Evolutionary conservation across 73 alveolate genomes (phyloP).

Genomic region (Tetrahymena elliotti): DNA sequence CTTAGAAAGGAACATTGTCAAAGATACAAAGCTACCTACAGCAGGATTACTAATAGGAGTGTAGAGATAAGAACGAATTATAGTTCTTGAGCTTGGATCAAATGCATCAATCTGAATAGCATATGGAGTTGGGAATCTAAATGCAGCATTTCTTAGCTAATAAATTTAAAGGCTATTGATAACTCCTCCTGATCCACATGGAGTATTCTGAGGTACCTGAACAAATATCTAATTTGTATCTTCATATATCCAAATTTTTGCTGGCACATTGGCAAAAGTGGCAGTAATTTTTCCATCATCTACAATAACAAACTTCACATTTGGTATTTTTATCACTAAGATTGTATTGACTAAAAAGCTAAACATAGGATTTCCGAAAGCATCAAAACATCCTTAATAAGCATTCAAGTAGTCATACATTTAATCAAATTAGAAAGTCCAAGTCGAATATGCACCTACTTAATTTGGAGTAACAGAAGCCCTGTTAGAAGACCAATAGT

Average conservation of each 20-base stretch:
- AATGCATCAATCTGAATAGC: background rate
- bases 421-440: background rate
- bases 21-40: slow-evolving; percentile 3
- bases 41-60: slow-evolving; percentile 7
- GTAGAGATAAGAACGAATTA: background rate
- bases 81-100: background rate
- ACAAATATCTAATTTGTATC: background rate
- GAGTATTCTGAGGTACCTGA: background rate
- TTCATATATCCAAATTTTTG: background rate
- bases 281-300: background rate
- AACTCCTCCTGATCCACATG: background rate
- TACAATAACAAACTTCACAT: background rate
- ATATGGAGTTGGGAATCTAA: slow-evolving; percentile 8
- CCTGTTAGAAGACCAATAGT: background rate
- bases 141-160: slow-evolving; percentile 25
- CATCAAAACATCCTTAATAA: background rate
- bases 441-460: slow-evolving; percentile 19
- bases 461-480: slow-evolving; percentile 3
- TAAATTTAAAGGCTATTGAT: background rate
- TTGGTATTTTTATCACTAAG: background rate
- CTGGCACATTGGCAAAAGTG: background rate
- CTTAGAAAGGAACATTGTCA: background rate
- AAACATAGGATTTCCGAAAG: background rate
- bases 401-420: background rate
- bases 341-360: background rate